A percentile compares a stretch with the other conserved stretches of the same genome.
phyloP scores from a whole-genome alignment of 345 rosid genomes.

The Citrus cavaleriei region DNA sequence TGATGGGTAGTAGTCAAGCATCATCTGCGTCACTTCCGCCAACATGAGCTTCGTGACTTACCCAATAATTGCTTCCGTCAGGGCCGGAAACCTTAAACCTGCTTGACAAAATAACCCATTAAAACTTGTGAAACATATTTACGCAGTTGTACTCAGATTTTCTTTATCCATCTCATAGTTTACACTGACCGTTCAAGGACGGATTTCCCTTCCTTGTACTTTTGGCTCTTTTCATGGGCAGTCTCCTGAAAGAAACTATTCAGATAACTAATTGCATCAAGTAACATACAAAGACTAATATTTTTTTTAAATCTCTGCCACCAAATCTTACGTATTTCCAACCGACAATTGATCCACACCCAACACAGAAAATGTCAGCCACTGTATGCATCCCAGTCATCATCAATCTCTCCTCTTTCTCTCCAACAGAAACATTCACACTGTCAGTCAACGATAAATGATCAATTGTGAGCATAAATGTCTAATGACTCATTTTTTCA shows the following conservation, averaged over 20 bases:
- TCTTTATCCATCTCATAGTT: not conserved
- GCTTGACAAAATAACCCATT: constrained; percentile 34
- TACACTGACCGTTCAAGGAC: constrained; percentile 87
- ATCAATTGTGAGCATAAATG: constrained; percentile 1
- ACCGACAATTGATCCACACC: constrained; percentile 93
- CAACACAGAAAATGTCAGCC: constrained; percentile 90
- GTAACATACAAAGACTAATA: constrained; percentile 3
- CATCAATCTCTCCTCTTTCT: constrained; percentile 78
- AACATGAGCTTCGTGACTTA: constrained; percentile 61
- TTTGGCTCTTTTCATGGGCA: constrained; percentile 84
- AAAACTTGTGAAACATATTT: constrained; percentile 4
- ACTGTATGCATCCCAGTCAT: constrained; percentile 87
- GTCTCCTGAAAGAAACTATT: constrained; percentile 62
- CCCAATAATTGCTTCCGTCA: constrained; percentile 82
- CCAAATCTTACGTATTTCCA: constrained; percentile 88
- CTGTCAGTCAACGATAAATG: constrained; percentile 42
- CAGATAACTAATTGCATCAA: constrained; percentile 21
- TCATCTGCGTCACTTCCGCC: constrained; percentile 96
- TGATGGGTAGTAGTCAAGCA: constrained; percentile 40
- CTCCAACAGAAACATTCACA: constrained; percentile 69
- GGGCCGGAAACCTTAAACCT: constrained; percentile 91
- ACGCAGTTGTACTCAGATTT: constrained; percentile 3
- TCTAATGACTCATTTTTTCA: constrained; percentile 5
- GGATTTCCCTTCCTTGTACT: constrained; percentile 98
- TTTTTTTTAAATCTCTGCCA: not conserved